These are phyloP conservation scores for Ganoderma sp. DNA, from an alignment of 1,284 basidiomycete genomes.

Conservation along the genomic window DNA sequence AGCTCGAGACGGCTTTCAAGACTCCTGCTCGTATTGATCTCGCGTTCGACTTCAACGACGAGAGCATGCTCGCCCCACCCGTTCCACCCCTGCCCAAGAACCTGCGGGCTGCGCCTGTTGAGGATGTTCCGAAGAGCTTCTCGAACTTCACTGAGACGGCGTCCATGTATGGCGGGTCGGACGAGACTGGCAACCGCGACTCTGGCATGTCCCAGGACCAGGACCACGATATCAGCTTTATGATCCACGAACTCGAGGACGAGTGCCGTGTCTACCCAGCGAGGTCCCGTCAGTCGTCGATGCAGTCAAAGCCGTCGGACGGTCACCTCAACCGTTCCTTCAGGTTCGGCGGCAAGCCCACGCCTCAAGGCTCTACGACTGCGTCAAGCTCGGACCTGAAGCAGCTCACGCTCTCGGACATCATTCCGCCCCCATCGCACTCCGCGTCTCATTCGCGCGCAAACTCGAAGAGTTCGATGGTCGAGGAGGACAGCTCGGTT, in stretches of 20 bases:
- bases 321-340: constrained; percentile 72
- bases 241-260: constrained; percentile 38
- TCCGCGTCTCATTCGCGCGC: constrained; percentile 53
- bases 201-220: constrained; percentile 35
- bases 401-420: constrained; percentile 69
- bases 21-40: constrained; percentile 73
- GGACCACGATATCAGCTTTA: constrained; percentile 33
- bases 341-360: constrained; percentile 69
- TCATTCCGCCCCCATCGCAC: constrained; percentile 68
- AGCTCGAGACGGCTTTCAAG: constrained; percentile 78
- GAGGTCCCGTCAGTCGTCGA: constrained; percentile 33
- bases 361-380: constrained; percentile 35
- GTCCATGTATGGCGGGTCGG: constrained; percentile 28
- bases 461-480: constrained; percentile 31
- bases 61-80: constrained; percentile 41
- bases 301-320: constrained; percentile 57
- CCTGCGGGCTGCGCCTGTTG: constrained; percentile 27
- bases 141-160: constrained; percentile 31
- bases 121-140: constrained; percentile 38
- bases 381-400: constrained; percentile 35
- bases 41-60: constrained; percentile 53
- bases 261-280: constrained; percentile 37
- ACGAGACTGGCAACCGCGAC: constrained; percentile 26
- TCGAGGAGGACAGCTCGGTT: constrained; percentile 60
- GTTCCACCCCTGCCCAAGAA: constrained; percentile 49